Evolutionary conservation across 2,329 filamentous ascomycete species (phyloP).

Genomic region (Colletotrichum tofieldiae): DNA sequence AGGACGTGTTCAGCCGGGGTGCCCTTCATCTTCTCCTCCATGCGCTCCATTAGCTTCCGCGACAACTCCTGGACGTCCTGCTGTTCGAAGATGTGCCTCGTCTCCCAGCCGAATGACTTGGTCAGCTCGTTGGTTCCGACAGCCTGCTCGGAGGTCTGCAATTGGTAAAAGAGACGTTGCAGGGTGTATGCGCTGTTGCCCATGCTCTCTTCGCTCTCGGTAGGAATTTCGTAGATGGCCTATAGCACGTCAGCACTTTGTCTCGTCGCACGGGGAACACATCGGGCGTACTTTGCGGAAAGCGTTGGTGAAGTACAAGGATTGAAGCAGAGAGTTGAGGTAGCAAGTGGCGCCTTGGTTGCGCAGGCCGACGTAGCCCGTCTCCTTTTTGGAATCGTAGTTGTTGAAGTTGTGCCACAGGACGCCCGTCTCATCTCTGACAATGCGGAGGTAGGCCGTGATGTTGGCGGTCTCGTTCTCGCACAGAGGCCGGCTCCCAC

Average conservation of each 20-base stretch:
- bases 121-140: slow-evolving; percentile 95
- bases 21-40: slow-evolving; percentile 98
- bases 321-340: slow-evolving; percentile 87
- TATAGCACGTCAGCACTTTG: slow-evolving; percentile 54
- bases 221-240: slow-evolving; percentile 98
- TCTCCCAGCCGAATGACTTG: slow-evolving; percentile 98
- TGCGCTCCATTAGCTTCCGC: slow-evolving; percentile 95
- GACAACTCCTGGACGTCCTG: slow-evolving; percentile 98
- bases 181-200: slow-evolving; percentile 94
- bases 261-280: neutral
- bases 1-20: slow-evolving; percentile 92
- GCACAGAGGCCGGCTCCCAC: slow-evolving; percentile 77
- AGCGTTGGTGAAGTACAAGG: slow-evolving; percentile 88
- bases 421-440: slow-evolving; percentile 90
- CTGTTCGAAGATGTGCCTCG: slow-evolving; percentile 97
- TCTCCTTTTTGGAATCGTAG: slow-evolving; percentile 99
- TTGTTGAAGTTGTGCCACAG: slow-evolving; percentile 93
- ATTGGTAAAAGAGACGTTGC: slow-evolving; percentile 93
- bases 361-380: slow-evolving; percentile 94
- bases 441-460: slow-evolving; percentile 85
- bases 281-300: slow-evolving; percentile 84
- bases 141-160: slow-evolving; percentile 88
- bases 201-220: slow-evolving; percentile 84
- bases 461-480: slow-evolving; percentile 85
- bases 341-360: slow-evolving; percentile 97